Percentiles rank a stretch among this genome's conserved stretches.
Conservation (phyloP, 495 filamentous ascomycete species). For the Cercophora samala region DNA sequence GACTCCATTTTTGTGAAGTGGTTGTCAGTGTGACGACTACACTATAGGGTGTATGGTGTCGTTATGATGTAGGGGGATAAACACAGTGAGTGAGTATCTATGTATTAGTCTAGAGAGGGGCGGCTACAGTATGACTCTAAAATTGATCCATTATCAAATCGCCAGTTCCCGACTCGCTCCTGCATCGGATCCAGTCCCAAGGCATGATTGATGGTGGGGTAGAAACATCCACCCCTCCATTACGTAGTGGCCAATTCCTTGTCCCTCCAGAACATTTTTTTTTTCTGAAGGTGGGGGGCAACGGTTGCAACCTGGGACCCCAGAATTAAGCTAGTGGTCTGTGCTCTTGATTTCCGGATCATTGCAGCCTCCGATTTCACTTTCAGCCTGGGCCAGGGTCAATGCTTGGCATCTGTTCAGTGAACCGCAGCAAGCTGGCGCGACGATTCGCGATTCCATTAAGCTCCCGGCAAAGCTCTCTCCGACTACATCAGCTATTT, state of each 20-base stretch:
- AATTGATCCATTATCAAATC: constrained; percentile 12
- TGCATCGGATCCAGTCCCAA: constrained; percentile 8
- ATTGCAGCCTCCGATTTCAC: constrained; percentile 20
- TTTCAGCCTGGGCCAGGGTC: constrained; percentile 4
- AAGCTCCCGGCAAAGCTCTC: constrained; percentile 1
- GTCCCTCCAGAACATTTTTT: not conserved
- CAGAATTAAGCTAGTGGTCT: constrained; percentile 33
- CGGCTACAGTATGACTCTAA: not conserved
- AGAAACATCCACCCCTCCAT: constrained; percentile 3
- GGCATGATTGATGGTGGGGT: constrained; percentile 2
- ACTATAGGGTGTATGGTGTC: not conserved
- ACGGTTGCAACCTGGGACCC: not conserved
- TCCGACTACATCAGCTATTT: not conserved
- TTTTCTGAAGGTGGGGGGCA: not conserved
- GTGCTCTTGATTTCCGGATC: constrained; percentile 24
- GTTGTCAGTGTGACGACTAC: not conserved
- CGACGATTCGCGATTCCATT: constrained; percentile 6
- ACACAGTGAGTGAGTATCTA: not conserved
- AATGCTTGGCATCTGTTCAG: not conserved
- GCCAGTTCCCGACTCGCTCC: constrained; percentile 4
- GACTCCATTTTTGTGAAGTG: constrained; percentile 45
- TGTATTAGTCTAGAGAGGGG: not conserved
- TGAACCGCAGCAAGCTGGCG: constrained; percentile 8
- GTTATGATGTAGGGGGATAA: not conserved
- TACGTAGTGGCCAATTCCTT: constrained; percentile 7